Base-by-base conservation (phyloP, 2,329 filamentous ascomycete genomes). In the Drechmeria coniospora region DNA sequence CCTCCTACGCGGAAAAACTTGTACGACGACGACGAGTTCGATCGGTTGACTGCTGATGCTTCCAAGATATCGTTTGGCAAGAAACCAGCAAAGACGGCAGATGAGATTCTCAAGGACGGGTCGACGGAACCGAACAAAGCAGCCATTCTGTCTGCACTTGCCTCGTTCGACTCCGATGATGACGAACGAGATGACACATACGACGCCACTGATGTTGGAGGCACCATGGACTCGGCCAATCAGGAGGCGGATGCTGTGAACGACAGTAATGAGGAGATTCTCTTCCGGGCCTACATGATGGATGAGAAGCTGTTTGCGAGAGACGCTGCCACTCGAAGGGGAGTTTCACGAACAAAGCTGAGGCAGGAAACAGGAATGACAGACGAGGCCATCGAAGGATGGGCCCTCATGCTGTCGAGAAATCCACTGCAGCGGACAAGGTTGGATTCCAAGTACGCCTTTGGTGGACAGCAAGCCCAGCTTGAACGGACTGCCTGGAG, bases 131-230 rank as follows among this genome's bases (percentile, higher is more conserved):
- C 77, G 2, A 74, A 75, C 42, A 93, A 92, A 55, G 81, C 83
- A 1, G 78, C 83, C 8, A 93, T 94, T 40, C 58, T 93, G 15
- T 81, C 86, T 3, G 87, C 87, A 0, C 68, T 95, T 3, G 82
- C 83, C 11, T 68, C 78, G 1, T 94, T 95, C 40, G 86, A 95
- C 54, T 78, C 77, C 0, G 87, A 95, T 42, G 90, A 95, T 39
- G 90, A 98, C 49, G 90, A 98, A 56, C 72, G 84, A 20, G 90
- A 98, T 50, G 90, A 98, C 49, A 95, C 87, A 0, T 98, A 98
- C 47, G 90, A 98, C 43, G 73, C 77, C 2, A 82, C 74, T 27
- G 90, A 95, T 45, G 83, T 95, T 2, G 90, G 90, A 20, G 86
- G 87, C 14, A 81, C 80, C 0, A 74, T 94, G 3, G 84, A 93